phyloP scores from a whole-genome alignment of 2,329 filamentous ascomycete species.

The Zalaria obscura region DNA sequence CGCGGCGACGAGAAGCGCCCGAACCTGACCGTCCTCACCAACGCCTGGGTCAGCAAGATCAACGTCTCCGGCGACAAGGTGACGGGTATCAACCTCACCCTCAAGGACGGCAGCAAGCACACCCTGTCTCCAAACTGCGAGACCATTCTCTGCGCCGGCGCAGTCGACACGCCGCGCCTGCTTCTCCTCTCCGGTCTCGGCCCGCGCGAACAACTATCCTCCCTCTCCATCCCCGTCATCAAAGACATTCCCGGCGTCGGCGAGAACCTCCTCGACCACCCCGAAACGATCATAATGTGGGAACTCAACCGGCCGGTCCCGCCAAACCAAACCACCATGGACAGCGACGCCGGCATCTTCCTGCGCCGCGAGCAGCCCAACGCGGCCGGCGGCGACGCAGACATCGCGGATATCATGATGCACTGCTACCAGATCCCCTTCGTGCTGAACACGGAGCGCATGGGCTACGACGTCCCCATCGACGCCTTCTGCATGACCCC shows the following conservation, averaged over 20 bases:
- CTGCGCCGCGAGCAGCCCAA: slow-evolving; percentile 62
- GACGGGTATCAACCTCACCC: slow-evolving; percentile 56
- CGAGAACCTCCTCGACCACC: slow-evolving; percentile 51
- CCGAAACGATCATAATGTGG: slow-evolving; percentile 56
- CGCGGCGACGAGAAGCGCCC: slow-evolving; percentile 67
- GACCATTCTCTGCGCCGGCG: slow-evolving; percentile 67
- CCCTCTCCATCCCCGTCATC: slow-evolving; percentile 38
- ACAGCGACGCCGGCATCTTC: slow-evolving; percentile 82
- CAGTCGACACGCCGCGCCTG: slow-evolving; percentile 64
- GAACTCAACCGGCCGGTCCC: slow-evolving; percentile 70
- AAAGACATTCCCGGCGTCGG: slow-evolving; percentile 48
- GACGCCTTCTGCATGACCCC: slow-evolving; percentile 90
- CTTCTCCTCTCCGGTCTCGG: slow-evolving; percentile 39
- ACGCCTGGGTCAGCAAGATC: slow-evolving; percentile 75
- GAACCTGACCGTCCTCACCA: slow-evolving; percentile 75
- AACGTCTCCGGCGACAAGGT: slow-evolving; percentile 58
- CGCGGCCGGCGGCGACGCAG: slow-evolving; percentile 54
- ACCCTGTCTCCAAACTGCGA: slow-evolving; percentile 52
- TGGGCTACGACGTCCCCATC: slow-evolving; percentile 58
- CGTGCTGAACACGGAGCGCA: slow-evolving; percentile 64
- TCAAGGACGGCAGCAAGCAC: slow-evolving; percentile 44
- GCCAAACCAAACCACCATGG: slow-evolving; percentile 73
- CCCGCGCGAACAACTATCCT: slow-evolving; percentile 31
- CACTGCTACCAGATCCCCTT: slow-evolving; percentile 95
- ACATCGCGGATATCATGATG: slow-evolving; percentile 83